Percentiles rank a stretch among this genome's conserved stretches.
phyloP scores from a whole-genome alignment of 2,329 filamentous ascomycete genomes.

The Hypoxylon sp. region DNA sequence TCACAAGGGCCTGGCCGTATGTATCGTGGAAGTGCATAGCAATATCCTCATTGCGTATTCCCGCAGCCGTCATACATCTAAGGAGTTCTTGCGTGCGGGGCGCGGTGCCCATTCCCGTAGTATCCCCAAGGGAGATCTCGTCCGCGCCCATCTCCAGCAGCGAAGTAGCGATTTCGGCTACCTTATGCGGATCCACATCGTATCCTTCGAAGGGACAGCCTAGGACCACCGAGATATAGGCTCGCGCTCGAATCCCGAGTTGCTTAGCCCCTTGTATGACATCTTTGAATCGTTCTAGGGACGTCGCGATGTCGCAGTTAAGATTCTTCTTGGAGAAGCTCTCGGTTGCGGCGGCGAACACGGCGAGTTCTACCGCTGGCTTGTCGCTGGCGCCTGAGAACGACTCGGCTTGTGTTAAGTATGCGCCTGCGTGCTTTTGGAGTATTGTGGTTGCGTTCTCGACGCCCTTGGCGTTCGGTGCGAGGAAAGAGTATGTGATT shows the following conservation, averaged over 20 bases:
- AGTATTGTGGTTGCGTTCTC: slow-evolving; percentile 72
- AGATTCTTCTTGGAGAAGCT: slow-evolving; percentile 85
- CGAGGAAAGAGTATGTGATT: slow-evolving; percentile 84
- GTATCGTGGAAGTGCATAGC: slow-evolving; percentile 82
- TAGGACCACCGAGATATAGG: slow-evolving; percentile 85
- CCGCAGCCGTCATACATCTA: slow-evolving; percentile 64
- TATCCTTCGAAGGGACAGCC: slow-evolving; percentile 83
- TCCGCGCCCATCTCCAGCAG: slow-evolving; percentile 90
- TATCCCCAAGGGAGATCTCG: slow-evolving; percentile 91
- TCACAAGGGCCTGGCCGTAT: slow-evolving; percentile 77
- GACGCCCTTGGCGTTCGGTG: slow-evolving; percentile 82
- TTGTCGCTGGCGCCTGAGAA: slow-evolving; percentile 58
- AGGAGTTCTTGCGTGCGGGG: slow-evolving; percentile 61
- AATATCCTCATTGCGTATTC: slow-evolving; percentile 68
- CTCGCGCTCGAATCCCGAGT: slow-evolving; percentile 77
- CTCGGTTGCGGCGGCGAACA: slow-evolving; percentile 88
- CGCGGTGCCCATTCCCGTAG: slow-evolving; percentile 86
- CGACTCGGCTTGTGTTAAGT: slow-evolving; percentile 66
- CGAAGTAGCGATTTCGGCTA: slow-evolving; percentile 76
- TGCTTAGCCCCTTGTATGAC: slow-evolving; percentile 79
- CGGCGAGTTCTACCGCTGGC: slow-evolving; percentile 77
- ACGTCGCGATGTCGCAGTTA: slow-evolving; percentile 83
- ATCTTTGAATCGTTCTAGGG: slow-evolving; percentile 77
- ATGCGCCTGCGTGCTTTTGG: slow-evolving; percentile 64
- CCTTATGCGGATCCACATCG: slow-evolving; percentile 73